A percentile compares a stretch with the other conserved stretches of the same genome.
phyloP scores from a whole-genome alignment of 768 basidiomycete genomes.

The Russula lepida region DNA sequence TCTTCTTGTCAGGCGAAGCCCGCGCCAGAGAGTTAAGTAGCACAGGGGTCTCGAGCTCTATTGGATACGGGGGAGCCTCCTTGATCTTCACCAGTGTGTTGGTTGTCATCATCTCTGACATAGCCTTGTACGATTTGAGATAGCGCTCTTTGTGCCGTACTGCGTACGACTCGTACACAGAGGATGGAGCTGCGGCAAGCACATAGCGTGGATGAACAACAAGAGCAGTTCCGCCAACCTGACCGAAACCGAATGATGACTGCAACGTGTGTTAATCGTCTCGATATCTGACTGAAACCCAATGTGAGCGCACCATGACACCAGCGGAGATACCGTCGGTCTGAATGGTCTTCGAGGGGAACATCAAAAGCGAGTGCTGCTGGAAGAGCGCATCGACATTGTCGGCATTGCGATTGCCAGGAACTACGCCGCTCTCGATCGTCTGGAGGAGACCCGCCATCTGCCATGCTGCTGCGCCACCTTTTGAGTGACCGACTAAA shows the following conservation, averaged over 20 bases:
- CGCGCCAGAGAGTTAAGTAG: constrained; percentile 90
- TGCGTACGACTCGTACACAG: constrained; percentile 72
- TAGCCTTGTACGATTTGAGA: constrained; percentile 72
- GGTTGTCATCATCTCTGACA: constrained; percentile 94
- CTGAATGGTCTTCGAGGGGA: constrained; percentile 94
- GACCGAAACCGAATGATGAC: constrained; percentile 97
- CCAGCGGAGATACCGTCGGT: constrained; percentile 89
- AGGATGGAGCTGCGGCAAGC: constrained; percentile 73
- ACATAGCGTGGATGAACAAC: constrained; percentile 88
- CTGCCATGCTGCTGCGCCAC: constrained; percentile 98
- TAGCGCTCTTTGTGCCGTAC: constrained; percentile 56
- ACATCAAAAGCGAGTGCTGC: constrained; percentile 84
- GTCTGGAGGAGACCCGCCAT: constrained; percentile 87
- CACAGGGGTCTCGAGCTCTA: constrained; percentile 79
- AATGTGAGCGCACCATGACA: constrained; percentile 53
- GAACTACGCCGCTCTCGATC: constrained; percentile 76
- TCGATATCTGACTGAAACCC: not conserved
- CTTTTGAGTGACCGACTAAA: constrained; percentile 95
- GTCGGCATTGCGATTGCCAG: constrained; percentile 94
- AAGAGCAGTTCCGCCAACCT: constrained; percentile 90
- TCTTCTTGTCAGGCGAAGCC: constrained; percentile 73
- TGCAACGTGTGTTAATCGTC: constrained; percentile 27
- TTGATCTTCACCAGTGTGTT: constrained; percentile 93
- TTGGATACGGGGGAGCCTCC: constrained; percentile 80
- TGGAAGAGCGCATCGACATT: constrained; percentile 93